Percentiles rank a stretch among this genome's conserved stretches.
Conservation (phyloP, 2,329 filamentous ascomycete genomes). For the Alternaria conjuncta region DNA sequence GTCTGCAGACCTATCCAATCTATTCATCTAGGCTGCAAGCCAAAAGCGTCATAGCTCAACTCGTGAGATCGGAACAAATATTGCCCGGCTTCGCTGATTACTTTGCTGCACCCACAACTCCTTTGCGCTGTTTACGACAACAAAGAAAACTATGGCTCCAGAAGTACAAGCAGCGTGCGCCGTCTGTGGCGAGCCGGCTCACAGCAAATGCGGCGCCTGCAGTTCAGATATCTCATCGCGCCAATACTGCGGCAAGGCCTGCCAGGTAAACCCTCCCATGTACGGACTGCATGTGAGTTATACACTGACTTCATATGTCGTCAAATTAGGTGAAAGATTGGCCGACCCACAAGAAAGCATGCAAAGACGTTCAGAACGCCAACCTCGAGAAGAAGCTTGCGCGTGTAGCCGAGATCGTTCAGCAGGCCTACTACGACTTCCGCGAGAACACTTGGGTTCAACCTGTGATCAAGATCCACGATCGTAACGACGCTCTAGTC, state of each 20-base stretch:
- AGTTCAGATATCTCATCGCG: not conserved
- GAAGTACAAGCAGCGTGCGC: not conserved
- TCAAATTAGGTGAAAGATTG: not conserved
- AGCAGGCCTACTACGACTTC: constrained; percentile 8
- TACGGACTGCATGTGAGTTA: not conserved
- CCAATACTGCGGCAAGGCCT: constrained; percentile 2
- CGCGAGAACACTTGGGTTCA: constrained; percentile 9
- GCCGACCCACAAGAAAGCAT: constrained; percentile 1
- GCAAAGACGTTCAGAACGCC: not conserved
- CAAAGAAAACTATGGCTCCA: not conserved
- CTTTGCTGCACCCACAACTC: not conserved
- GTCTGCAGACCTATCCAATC: too few species aligned
- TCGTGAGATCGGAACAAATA: too few species aligned
- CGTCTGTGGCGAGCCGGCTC: not conserved
- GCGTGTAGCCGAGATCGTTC: not conserved
- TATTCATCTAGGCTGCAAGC: too few species aligned
- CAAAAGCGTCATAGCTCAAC: too few species aligned
- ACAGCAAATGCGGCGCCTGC: constrained; percentile 4
- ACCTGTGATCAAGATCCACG: not conserved
- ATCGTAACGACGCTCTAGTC: not conserved
- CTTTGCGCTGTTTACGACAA: too few species aligned
- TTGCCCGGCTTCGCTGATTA: not conserved
- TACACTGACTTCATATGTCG: not conserved
- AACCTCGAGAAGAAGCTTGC: not conserved
- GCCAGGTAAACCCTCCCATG: not conserved